Evolutionary conservation across 202 grass and related monocot genomes (phyloP).

Genomic region (Schoenoplectus triqueter): DNA sequence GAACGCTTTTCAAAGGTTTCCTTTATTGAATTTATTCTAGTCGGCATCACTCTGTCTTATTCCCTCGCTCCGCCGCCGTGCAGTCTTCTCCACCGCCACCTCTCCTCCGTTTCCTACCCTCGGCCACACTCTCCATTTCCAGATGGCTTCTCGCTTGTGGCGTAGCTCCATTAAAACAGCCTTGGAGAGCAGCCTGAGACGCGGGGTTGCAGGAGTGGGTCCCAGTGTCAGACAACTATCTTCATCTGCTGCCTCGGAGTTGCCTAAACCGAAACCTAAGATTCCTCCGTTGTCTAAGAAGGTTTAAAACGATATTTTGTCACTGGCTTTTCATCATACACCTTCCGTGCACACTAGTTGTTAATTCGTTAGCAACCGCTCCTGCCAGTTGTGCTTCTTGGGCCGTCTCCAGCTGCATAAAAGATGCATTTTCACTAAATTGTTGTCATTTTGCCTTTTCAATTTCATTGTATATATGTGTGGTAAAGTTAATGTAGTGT

Average conservation of each 20-base stretch:
- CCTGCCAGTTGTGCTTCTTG: neutral
- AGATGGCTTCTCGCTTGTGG: conserved; percentile 49
- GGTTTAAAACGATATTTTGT: conserved; percentile 39
- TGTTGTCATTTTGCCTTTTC: neutral
- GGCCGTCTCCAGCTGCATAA: conserved; percentile 7
- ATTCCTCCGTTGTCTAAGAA: conserved; percentile 71
- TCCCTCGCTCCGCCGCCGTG: conserved; percentile 24
- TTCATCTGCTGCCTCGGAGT: conserved; percentile 23
- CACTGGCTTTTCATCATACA: conserved; percentile 56
- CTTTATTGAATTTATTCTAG: neutral
- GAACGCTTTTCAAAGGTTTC: neutral
- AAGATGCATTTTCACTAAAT: neutral
- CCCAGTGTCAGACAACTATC: conserved; percentile 43
- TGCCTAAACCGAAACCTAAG: conserved; percentile 45
- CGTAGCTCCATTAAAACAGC: conserved; percentile 51
- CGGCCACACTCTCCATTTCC: neutral
- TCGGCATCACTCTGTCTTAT: neutral
- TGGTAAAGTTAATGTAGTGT: neutral
- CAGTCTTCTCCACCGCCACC: conserved; percentile 42
- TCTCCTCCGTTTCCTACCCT: conserved; percentile 17
- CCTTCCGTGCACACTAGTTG: conserved; percentile 28
- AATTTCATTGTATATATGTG: neutral
- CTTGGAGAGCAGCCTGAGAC: conserved; percentile 43
- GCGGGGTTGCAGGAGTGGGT: conserved; percentile 29
- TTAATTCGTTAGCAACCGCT: no score